Conservation (phyloP, 2,329 filamentous ascomycete genomes). For the Fusarium abutilonis region DNA sequence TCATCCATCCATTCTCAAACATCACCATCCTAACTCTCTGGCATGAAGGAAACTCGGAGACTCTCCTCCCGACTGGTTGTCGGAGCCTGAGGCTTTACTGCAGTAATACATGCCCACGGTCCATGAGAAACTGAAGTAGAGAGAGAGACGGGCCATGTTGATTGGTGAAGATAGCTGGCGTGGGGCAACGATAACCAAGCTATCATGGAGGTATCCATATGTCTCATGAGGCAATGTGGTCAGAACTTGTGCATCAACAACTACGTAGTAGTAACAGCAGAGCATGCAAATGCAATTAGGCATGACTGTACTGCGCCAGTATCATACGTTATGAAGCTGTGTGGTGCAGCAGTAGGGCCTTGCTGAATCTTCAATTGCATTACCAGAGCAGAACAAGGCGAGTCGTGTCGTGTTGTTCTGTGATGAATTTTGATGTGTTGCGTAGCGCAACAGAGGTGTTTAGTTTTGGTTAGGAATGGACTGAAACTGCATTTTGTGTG, state of each 20-base stretch:
- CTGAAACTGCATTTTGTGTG: conserved; percentile 9
- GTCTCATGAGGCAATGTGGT: conserved; percentile 23
- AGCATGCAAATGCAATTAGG: not conserved
- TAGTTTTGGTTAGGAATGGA: conserved; percentile 23
- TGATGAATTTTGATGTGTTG: conserved; percentile 24
- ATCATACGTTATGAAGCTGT: conserved; percentile 16
- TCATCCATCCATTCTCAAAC: not conserved
- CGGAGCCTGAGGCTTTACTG: not conserved
- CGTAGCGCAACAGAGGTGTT: conserved; percentile 28
- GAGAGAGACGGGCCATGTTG: not conserved
- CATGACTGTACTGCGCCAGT: not conserved
- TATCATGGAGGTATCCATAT: not conserved
- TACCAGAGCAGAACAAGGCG: conserved; percentile 20
- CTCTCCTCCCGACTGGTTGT: not conserved
- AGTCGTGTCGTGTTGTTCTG: conserved; percentile 2
- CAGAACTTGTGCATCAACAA: not conserved
- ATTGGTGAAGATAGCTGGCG: conserved; percentile 10
- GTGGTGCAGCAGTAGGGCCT: conserved; percentile 21
- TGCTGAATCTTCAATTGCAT: conserved; percentile 29
- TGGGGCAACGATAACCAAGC: conserved; percentile 16
- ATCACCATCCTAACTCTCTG: not conserved
- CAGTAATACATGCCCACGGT: not conserved
- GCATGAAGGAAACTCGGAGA: not conserved
- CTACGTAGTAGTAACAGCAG: not conserved
- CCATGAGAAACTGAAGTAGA: not conserved